Evolutionary conservation across 2,329 filamentous ascomycete genomes (phyloP).

Genomic region (Paraconiothyrium brasiliense): DNA sequence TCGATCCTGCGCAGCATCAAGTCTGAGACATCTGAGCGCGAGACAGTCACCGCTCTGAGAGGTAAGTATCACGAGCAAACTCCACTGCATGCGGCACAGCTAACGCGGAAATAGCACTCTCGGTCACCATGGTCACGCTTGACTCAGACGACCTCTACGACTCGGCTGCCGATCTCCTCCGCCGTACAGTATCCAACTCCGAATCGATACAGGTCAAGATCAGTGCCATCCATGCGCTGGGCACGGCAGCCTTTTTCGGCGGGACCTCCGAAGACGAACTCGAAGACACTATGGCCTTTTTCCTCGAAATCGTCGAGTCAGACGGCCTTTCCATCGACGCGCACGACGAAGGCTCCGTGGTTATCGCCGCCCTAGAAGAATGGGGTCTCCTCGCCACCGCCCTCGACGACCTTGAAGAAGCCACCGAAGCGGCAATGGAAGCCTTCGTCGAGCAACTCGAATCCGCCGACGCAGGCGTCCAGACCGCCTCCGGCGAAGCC

Average conservation of each 20-base stretch:
- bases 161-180: constrained; percentile 65
- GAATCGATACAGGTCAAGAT: constrained; percentile 71
- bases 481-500: constrained; percentile 79
- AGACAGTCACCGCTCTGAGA: constrained; percentile 75
- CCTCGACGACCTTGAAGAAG: constrained; percentile 76
- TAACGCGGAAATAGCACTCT: constrained; percentile 62
- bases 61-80: constrained; percentile 43
- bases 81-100: background rate
- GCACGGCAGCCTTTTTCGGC: constrained; percentile 77
- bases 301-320: constrained; percentile 80
- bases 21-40: constrained; percentile 72
- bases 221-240: constrained; percentile 76
- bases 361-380: constrained; percentile 77
- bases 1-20: constrained; percentile 77
- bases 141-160: constrained; percentile 74
- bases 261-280: constrained; percentile 75
- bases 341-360: constrained; percentile 73
- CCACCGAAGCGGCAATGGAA: constrained; percentile 77
- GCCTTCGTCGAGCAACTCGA: constrained; percentile 87
- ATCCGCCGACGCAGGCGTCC: constrained; percentile 75
- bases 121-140: constrained; percentile 74
- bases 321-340: constrained; percentile 79
- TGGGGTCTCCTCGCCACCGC: constrained; percentile 85
- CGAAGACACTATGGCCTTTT: constrained; percentile 76
- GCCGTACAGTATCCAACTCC: constrained; percentile 72